Conservation (phyloP, 108 stramenopile species). For the Nannochloropsis oceanica region DNA sequence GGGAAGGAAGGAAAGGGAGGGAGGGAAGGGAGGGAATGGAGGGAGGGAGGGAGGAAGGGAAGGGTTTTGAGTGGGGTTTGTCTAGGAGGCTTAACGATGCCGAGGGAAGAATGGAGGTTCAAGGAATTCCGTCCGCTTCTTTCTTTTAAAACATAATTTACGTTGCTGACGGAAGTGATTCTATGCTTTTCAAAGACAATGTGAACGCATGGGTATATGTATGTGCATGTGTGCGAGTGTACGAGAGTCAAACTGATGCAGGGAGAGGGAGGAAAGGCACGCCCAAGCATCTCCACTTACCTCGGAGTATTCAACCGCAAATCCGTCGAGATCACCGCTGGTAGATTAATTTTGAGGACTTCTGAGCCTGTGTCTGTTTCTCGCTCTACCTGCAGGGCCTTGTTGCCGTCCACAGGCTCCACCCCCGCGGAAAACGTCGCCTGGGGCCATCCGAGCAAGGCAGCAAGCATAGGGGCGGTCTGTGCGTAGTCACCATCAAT, state of each 20-base stretch:
- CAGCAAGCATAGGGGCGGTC: conserved; percentile 60
- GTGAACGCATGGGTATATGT: no score
- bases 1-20: background rate
- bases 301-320: conserved; percentile 95
- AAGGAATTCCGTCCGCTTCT: no score
- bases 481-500: conserved; percentile 73
- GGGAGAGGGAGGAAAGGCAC: background rate
- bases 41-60: background rate
- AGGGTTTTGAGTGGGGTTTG: background rate
- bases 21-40: background rate
- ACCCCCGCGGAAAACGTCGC: conserved; percentile 91
- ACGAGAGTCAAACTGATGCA: background rate
- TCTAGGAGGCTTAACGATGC: background rate
- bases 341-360: conserved; percentile 41
- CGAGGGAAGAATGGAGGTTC: no score
- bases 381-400: conserved; percentile 58
- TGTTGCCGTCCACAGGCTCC: conserved; percentile 6
- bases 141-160: no score
- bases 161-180: no score
- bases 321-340: conserved; percentile 93
- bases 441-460: conserved; percentile 83
- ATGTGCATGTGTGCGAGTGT: background rate
- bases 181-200: no score
- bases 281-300: background rate
- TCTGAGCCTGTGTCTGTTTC: conserved; percentile 86